Evolutionary conservation across 805 yeast species (phyloP), one percentile per base, ranked within the genome.

Genomic region (Saturnispora diversa): DNA sequence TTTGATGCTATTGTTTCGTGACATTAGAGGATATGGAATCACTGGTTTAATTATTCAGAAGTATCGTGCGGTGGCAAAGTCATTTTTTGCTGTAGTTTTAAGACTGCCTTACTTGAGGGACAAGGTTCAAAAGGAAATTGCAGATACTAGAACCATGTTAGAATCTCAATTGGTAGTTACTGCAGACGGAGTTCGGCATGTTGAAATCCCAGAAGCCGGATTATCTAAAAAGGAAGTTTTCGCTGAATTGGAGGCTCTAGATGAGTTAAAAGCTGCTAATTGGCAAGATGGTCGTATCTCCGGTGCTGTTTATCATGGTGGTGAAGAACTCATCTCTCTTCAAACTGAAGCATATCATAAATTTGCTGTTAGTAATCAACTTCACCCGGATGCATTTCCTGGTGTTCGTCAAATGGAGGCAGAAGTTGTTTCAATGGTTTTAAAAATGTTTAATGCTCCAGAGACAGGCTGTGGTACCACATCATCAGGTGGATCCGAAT

Each of bases 261-360:
- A 68, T 27, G 44, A 54, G 0, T 53, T 87, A 48, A 85, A 83
- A 49, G 67, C 85, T 1, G 49, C 55, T 2, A 80, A 78, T 42
- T 90, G 97, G 96, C 72, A 79, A 55, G 67, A 69, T 31, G 98
- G 98, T 5, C 71, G 77, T 50, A 82, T 90, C 3, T 83, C 94
- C 13, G 98, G 98, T 5, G 97, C 97, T 0, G 97, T 90, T 9
- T 90, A 90, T 54, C 97, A 92, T 53, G 97, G 97, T 23, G 97
- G 97, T 11, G 65, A 70, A n/a, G 84, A 83, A 24, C 62, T 90
- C 40, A 68, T 83, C 28, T 64, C 70, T 28, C 65, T 92, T 27
- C 97, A 92, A 61, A 64, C 92, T 7, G 61, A 71, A 41, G 92
- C 95, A 1, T 88, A 76, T 58, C 72, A 76, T 39, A 72, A 72